Base-by-base conservation (phyloP, 345 rosid genomes). In the Murraya paniculata region DNA sequence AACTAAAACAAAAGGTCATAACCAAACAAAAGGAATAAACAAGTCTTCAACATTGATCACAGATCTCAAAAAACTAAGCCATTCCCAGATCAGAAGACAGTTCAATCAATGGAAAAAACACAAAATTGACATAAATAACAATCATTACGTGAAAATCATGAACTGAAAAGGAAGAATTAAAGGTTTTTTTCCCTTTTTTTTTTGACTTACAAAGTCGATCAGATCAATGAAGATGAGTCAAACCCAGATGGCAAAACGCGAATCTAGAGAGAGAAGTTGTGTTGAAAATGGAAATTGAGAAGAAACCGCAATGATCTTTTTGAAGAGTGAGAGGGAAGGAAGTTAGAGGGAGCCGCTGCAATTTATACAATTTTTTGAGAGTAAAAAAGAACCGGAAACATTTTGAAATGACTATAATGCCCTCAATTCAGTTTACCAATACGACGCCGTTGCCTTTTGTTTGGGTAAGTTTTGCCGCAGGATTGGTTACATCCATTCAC, bases 11-110 rank as follows among this genome's bases (percentile, higher is more conserved):
- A 74, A 78, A 68, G 64, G 64, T 56, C 9, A 31, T 31, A 66
- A 58, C 8, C 61, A 55, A 39, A 22, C 21, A 19, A 56, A 31
- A 45, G 50, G 64, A 1, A 4, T 60, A n/a, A 9, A 33, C 3
- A 22, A 30, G 6, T 41, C 19, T n/a, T 11, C 33, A 62, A 45
- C 39, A 41, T 78, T 61, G 28, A 55, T 25, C 60, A 61, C 58
- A 81, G 78, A 81, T 81, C 86, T 75, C 61, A 55, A 19, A 24
- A 73, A 41, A 79, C 16, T 22, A 36, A 77, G 59, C 48, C 25
- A 69, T 11, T 65, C 18, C 53, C 60, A 74, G 66, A 77, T 78
- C 60, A 74, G 4, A 67, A 53, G 71, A 77, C 36, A 55, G 27
- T 16, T 11, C 24, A 76, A 28, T 22, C 57, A 53, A 64, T 45